Base-by-base conservation (phyloP, 108 stramenopile genomes). In the Cyclostephanos tholiformis region DNA sequence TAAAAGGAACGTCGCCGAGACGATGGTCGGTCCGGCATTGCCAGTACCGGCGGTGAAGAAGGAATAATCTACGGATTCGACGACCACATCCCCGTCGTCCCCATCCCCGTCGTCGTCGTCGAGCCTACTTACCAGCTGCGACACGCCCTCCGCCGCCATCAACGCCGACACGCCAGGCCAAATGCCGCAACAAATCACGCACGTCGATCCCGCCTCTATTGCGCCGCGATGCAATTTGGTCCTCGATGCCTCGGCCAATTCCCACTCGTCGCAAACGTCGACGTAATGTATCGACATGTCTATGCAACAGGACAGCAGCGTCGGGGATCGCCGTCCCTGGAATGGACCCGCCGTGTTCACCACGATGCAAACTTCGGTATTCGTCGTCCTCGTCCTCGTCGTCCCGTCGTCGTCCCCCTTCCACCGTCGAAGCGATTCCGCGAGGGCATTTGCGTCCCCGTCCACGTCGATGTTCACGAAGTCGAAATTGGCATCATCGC, bases 281-380 rank as follows among this genome's bases (percentile, higher is more conserved):
- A 89, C 84, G 68, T 95, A 95, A 14, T 86, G 85, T 58, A 91
- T 77, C 0, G 61, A 50, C 6, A 70, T 14, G 19, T 63, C 55
- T n/a, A 89, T 64, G 61, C 88, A 84, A 9, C 83, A 71, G 26
- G 77, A 70, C 4, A 93, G 62, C 2, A 95, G 72, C 36, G 79
- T 75, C 19, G 87, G 80, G 8, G 76, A 53, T 25, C 69, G 67
- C 22, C 87, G 78, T 11, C 89, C 88, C 65, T 95, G 94, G 75
- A 95, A 95, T 10, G 94, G 94, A 10, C 94, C 94, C 1, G 91
- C 94, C 2, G 91, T 93, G 75, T 95, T 90, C 0, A 95, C 85
- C 26, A 91, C 88, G 48, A 89, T 27, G 41, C 74, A 87, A 38
- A 55, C 64, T 14, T 59, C 65, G 8, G n/a, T n/a, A n/a, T n/a